Conservation (phyloP, 2,329 filamentous ascomycete species). For the Arthrobotrys iridis region DNA sequence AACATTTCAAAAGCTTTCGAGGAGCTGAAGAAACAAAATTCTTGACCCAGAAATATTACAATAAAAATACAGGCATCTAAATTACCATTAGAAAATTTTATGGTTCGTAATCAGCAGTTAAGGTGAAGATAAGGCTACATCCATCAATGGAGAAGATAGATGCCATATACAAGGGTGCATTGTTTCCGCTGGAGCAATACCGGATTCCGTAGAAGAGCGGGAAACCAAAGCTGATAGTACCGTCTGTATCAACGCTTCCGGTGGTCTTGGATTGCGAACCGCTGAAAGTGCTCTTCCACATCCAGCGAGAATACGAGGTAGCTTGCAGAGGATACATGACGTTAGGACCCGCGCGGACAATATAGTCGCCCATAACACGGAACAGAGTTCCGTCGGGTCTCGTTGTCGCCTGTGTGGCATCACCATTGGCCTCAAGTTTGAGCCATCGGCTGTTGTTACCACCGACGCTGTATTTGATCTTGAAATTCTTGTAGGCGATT, state of each 20-base stretch:
- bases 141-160: not conserved
- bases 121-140: not conserved
- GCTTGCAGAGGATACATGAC: not conserved
- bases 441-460: conserved; percentile 1
- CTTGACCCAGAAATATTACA: no score
- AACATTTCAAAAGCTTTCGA: no score
- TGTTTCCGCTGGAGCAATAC: not conserved
- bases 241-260: not conserved
- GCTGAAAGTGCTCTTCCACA: not conserved
- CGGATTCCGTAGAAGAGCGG: not conserved
- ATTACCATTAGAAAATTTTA: no score
- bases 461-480: not conserved
- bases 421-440: not conserved
- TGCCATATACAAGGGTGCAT: not conserved
- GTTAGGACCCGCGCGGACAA: not conserved
- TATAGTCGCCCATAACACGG: not conserved
- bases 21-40: no score
- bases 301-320: not conserved
- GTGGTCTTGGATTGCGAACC: not conserved
- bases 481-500: not conserved
- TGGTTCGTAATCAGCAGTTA: not conserved
- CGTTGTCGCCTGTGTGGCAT: not conserved
- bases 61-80: no score
- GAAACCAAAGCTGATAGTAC: not conserved
- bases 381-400: not conserved